phyloP scores from a whole-genome alignment of 441 rosid species.

The Adansonia madagascariensis region DNA sequence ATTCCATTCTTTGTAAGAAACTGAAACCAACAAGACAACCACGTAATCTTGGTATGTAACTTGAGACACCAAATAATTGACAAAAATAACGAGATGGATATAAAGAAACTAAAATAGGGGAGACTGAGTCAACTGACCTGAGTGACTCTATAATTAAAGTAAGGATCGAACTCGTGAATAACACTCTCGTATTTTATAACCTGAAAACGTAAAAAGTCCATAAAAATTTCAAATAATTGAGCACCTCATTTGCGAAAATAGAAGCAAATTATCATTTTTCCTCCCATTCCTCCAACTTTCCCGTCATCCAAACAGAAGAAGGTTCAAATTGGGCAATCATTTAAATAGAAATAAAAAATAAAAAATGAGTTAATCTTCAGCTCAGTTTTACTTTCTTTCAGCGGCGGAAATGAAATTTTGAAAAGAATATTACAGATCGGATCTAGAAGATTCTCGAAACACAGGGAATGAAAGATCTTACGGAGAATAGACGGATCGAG shows the following conservation, averaged over 20 bases:
- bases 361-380: conserved; percentile 13
- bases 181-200: conserved; percentile 97
- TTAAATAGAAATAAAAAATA: conserved; percentile 8
- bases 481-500: conserved; percentile 99
- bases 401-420: not conserved
- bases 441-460: conserved; percentile 39
- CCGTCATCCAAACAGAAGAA: conserved; percentile 3
- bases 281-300: not conserved
- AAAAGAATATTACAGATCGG: conserved; percentile 38
- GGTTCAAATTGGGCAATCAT: conserved; percentile 11
- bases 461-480: conserved; percentile 42
- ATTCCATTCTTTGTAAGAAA: conserved; percentile 93
- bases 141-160: conserved; percentile 96
- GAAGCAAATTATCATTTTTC: not conserved
- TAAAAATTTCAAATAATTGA: conserved; percentile 25
- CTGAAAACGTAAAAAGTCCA: conserved; percentile 48
- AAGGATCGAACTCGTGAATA: conserved; percentile 99
- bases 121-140: conserved; percentile 54
- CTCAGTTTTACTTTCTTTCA: conserved; percentile 9
- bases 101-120: conserved; percentile 14
- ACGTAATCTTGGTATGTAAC: conserved; percentile 11
- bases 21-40: conserved; percentile 54
- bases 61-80: not conserved
- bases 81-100: not conserved
- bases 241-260: not conserved